These are phyloP conservation scores for Phoenix roebelenii DNA, from an alignment of 176 grass and related monocot genomes.

Conservation along the genomic window DNA sequence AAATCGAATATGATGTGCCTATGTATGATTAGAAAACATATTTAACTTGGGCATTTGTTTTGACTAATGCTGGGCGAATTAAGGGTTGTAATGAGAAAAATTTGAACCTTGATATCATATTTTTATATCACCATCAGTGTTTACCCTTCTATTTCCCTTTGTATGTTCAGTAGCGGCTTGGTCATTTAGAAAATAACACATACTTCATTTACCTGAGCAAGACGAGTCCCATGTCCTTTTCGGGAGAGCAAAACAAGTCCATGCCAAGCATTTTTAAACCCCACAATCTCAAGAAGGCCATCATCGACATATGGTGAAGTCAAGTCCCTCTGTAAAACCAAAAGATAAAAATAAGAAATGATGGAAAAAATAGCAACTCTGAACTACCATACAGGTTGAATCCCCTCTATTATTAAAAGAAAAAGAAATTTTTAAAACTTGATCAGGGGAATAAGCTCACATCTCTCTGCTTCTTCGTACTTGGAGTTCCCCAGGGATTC, in stretches of 20 bases:
- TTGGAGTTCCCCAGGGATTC: conserved; percentile 94
- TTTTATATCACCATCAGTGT: too few species aligned
- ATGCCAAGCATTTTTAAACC: conserved; percentile 98
- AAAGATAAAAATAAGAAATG: background rate
- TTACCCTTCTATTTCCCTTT: too few species aligned
- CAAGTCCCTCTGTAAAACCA: conserved; percentile 63
- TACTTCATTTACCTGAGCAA: conserved; percentile 58
- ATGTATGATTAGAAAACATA: background rate
- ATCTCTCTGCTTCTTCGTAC: conserved; percentile 73
- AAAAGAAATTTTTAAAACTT: background rate
- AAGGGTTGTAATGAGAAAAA: too few species aligned
- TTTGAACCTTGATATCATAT: too few species aligned
- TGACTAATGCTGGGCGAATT: too few species aligned
- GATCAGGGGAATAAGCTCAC: conserved; percentile 30
- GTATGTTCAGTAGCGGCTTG: too few species aligned
- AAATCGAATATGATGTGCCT: conserved; percentile 74
- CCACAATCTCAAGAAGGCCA: conserved; percentile 90
- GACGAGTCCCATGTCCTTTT: conserved; percentile 87
- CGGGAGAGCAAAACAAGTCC: conserved; percentile 78
- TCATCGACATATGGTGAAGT: conserved; percentile 85
- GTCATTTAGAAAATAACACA: background rate
- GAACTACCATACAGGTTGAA: too few species aligned
- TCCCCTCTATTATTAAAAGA: too few species aligned
- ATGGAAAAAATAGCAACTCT: background rate
- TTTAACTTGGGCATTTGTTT: too few species aligned